Conservation (phyloP, 2,329 filamentous ascomycete species). For the Calonectria pauciramosa region DNA sequence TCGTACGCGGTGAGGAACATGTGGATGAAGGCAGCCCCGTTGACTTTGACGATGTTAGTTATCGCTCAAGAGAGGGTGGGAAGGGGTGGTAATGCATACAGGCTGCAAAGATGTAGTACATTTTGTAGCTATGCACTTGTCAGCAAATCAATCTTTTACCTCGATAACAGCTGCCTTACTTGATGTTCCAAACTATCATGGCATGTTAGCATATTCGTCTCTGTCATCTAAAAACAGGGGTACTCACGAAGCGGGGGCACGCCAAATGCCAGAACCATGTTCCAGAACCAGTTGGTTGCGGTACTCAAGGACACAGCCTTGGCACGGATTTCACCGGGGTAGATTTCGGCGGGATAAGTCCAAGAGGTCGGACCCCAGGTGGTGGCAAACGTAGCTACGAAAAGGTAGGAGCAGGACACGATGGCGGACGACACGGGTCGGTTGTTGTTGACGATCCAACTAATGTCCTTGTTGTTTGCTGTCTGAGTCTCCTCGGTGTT, state of each 20-base stretch:
- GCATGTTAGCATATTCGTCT: slow-evolving; percentile 1
- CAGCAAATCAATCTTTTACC: not conserved
- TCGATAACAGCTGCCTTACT: slow-evolving; percentile 44
- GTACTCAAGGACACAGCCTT: slow-evolving; percentile 61
- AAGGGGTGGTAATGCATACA: slow-evolving; percentile 49
- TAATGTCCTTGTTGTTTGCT: slow-evolving; percentile 61
- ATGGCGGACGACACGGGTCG: slow-evolving; percentile 71
- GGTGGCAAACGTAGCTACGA: slow-evolving; percentile 62
- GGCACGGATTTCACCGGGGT: slow-evolving; percentile 56
- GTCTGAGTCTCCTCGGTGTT: slow-evolving; percentile 56
- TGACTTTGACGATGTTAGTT: slow-evolving; percentile 57
- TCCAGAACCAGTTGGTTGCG: slow-evolving; percentile 52
- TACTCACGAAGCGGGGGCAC: slow-evolving; percentile 63
- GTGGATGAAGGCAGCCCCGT: slow-evolving; percentile 76
- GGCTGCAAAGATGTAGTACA: slow-evolving; percentile 82
- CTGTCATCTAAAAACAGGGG: not conserved
- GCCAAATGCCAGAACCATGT: slow-evolving; percentile 51
- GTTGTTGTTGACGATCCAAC: slow-evolving; percentile 69
- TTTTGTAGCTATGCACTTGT: slow-evolving; percentile 59
- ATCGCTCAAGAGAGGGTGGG: too few relatives aligned
- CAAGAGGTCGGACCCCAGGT: slow-evolving; percentile 61
- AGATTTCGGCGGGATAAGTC: slow-evolving; percentile 64
- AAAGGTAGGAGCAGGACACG: slow-evolving; percentile 73
- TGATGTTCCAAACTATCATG: slow-evolving; percentile 60
- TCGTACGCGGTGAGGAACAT: slow-evolving; percentile 75